A percentile compares a stretch with the other conserved stretches of the same genome.
phyloP scores from a whole-genome alignment of 2,329 filamentous ascomycete species.

The Aspergillus fructus region DNA sequence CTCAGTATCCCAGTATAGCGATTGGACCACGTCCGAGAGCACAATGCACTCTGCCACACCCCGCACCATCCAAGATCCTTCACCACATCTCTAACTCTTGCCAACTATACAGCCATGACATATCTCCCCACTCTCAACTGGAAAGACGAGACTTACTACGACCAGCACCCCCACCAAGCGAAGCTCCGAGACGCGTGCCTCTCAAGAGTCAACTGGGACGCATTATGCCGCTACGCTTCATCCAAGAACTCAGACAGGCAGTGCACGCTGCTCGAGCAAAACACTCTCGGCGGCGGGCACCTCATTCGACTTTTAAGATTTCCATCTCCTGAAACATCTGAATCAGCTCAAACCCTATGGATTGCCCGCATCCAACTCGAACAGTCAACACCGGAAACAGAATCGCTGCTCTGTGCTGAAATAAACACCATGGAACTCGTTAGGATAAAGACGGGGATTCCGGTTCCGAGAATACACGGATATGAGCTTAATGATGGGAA shows the following conservation, averaged over 20 bases:
- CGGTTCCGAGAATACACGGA: background rate
- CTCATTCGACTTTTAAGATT: slow-evolving; percentile 4
- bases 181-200: background rate
- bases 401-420: background rate
- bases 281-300: slow-evolving; percentile 3
- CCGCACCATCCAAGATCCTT: too few relatives aligned
- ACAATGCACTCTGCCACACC: too few relatives aligned
- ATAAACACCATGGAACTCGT: slow-evolving; percentile 3
- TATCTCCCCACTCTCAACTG: background rate
- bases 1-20: too few relatives aligned
- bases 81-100: too few relatives aligned
- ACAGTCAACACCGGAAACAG: slow-evolving; percentile 1
- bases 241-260: background rate
- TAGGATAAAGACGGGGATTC: background rate
- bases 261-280: slow-evolving; percentile 2
- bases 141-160: background rate
- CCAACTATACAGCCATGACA: too few relatives aligned
- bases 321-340: background rate
- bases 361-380: slow-evolving; percentile 5
- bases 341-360: background rate
- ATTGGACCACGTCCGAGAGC: too few relatives aligned
- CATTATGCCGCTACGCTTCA: slow-evolving; percentile 6
- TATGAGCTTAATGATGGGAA: slow-evolving; percentile 16
- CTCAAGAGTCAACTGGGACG: slow-evolving; percentile 5
- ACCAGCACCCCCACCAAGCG: background rate